Evolutionary conservation across 169 alveolate species (phyloP).

Genomic region (Eimeria acervulina): DNA sequence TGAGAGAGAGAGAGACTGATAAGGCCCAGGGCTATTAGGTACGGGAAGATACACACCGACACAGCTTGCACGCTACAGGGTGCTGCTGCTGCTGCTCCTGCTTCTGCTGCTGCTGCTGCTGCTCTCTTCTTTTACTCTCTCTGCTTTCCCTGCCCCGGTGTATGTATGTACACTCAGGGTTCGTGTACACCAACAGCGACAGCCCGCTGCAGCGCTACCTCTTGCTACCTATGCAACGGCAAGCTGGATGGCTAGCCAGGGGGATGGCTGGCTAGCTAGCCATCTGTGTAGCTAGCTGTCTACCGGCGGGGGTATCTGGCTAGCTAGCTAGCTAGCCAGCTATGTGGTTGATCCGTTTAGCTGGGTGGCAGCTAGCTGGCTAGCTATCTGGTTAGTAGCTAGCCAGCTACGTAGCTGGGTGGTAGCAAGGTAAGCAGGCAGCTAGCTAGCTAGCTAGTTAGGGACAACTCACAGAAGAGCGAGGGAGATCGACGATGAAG

Average conservation of each 20-base stretch:
- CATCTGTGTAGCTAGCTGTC: neutral
- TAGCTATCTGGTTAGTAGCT: neutral
- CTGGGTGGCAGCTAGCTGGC: no score
- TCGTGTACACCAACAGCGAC: neutral
- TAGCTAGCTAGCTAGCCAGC: neutral
- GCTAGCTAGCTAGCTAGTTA: neutral
- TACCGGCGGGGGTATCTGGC: neutral
- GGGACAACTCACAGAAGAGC: neutral
- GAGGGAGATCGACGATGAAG: constrained; percentile 8
- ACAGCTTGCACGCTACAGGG: no score
- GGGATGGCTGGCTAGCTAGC: neutral
- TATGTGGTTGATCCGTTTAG: no score
- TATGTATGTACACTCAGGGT: neutral
- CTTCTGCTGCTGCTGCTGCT: neutral
- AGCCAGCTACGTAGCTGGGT: neutral
- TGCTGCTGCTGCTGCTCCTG: neutral
- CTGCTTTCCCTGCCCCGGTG: neutral
- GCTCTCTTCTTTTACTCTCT: neutral
- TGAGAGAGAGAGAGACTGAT: no score
- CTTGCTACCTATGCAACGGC: neutral
- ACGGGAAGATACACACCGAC: neutral
- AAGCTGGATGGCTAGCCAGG: neutral
- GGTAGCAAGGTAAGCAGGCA: no score
- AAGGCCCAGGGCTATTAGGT: neutral
- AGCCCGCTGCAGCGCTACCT: neutral